Evolutionary conservation across 305 asterid species (phyloP), one percentile per base, ranked within the genome.

Genomic region (Fraxinus platypoda): DNA sequence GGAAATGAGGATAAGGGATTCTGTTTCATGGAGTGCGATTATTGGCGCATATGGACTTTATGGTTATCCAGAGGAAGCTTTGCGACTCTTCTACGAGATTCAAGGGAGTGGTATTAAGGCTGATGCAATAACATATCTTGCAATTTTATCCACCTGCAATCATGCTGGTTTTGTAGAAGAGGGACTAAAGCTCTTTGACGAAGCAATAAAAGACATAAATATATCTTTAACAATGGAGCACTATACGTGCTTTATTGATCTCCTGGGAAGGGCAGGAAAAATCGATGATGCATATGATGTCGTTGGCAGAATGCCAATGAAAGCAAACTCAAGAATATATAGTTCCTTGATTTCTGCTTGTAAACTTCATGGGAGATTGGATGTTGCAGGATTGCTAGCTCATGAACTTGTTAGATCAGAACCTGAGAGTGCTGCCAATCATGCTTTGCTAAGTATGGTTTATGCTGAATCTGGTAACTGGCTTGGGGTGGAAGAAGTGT

Each of bases 241-340:
- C 75, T 92, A 92, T 82, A 91, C 94, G 74, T 92, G 97, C 86
- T 90, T 85, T 77, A 46, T 92, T 43, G 96, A 90, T 80, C 94
- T 94, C 77, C 95, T 92, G 38, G 95, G 95, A 13, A 90, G 95
- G 83, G 96, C 94, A 11, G 98, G 97, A 80, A 84, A 84, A 87
- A 66, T 92, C 3, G 86, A 90, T 78, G 91, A 81, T 59, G 98
- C 95, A 3, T 86, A 85, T 72, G 88, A 89, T 73, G 85, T 89
- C 41, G 78, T 91, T 73, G 12, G 84, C 41, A 74, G 76, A 79
- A 91, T 92, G 97, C 87, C 86, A 8, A 66, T 80, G 83, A 75
- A 75, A 77, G 88, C 88, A 9, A 85, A 84, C 73, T 62, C 89
- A 0, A 83, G 86, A 78, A 85, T 91, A 4, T 91, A 89, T 93